Base-by-base conservation (phyloP, 2,329 filamentous ascomycete genomes). In the Bipolaris gigantea region DNA sequence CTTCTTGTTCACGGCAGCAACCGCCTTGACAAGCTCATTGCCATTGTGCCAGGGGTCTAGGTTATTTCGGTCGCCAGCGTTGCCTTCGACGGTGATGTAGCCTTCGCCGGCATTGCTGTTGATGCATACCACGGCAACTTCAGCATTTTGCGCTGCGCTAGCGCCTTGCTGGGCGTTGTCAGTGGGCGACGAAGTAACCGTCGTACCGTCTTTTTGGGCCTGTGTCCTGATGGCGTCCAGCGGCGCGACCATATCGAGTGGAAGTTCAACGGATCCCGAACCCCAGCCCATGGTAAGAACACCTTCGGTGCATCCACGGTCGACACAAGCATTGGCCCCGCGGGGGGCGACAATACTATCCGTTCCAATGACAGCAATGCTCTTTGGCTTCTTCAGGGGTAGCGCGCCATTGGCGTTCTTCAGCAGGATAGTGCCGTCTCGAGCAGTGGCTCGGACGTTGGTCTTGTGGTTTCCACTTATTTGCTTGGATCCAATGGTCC, bases 311-410 rank as follows among this genome's bases (percentile, higher is more conserved):
- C 80, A 87, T 65, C 73, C 85, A 27, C 89, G 84, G 73, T 95
- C 89, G 9, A 68, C 55, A 45, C 92, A 97, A 25, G 88, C 86
- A 65, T 97, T 96, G 23, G 89, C 86, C 1, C 93, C 93, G 19
- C 80, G 81, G 0, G 82, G 80, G 69, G 89, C 93, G 15, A 86
- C 81, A 1, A 89, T 89, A 15, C 92, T 89, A 73, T 97, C 93
- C 47, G 90, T 87, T 18, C 93, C 93, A 63, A 97, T 69, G 15
- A 75, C 69, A 10, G 72, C 73, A 25, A 83, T 48, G 92, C 62
- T 93, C 89, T 70, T 86, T 75, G 54, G 85, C 49, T 71, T 70
- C 18, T 62, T 86, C n/a, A 97, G 80, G 0, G 93, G 92, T 30
- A 97, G 79, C 2, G 81, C 81, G 13, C 86, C 86, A 3, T 80